Conservation (phyloP, 139 green algal genomes). For the Picochlorum sp. region DNA sequence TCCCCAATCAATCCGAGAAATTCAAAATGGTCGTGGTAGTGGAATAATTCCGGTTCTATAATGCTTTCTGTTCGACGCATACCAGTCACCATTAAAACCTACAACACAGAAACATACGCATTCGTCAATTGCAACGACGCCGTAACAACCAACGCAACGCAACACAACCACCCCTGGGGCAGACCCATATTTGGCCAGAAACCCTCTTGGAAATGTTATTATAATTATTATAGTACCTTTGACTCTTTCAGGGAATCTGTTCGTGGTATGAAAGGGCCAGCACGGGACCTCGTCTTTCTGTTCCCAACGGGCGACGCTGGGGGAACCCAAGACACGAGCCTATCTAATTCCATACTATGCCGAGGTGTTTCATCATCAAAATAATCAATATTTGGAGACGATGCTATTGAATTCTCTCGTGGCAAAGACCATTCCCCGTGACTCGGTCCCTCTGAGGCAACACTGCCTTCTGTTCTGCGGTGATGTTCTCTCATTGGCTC, state of each 20-base stretch:
- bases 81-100: conserved; percentile 54
- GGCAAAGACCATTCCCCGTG: not conserved
- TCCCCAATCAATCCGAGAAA: conserved; percentile 50
- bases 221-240: conserved; percentile 6
- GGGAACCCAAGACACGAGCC: conserved; percentile 5
- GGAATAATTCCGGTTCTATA: conserved; percentile 50
- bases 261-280: not conserved
- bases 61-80: conserved; percentile 43
- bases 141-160: not conserved
- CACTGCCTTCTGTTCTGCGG: no score
- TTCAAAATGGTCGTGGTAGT: conserved; percentile 66
- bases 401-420: not conserved
- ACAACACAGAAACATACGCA: not conserved
- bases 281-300: conserved; percentile 6
- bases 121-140: not conserved
- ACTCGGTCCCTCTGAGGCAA: not conserved
- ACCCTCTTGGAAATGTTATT: no score
- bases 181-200: not conserved
- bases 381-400: not conserved
- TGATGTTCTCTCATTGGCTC: no score
- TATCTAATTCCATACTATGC: not conserved
- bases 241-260: conserved; percentile 10
- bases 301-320: not conserved
- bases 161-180: not conserved
- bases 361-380: not conserved